Percentiles rank a stretch among this genome's conserved stretches.
These are phyloP conservation scores for Bryopsis sp. DNA, from an alignment of 139 green algal genomes.

Conservation along the genomic window DNA sequence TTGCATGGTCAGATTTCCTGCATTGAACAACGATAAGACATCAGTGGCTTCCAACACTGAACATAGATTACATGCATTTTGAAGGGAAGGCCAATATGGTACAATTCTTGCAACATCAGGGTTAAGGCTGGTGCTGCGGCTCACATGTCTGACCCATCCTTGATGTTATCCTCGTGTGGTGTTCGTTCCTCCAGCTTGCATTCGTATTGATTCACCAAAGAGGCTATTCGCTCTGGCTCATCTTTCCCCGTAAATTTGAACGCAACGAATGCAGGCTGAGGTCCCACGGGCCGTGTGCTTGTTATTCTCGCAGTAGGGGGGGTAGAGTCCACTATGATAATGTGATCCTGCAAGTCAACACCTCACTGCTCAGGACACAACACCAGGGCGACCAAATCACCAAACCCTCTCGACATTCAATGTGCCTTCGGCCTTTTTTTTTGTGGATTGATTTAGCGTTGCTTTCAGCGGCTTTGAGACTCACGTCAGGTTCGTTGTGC, in stretches of 20 bases:
- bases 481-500: no score
- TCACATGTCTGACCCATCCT: not conserved
- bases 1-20: not conserved
- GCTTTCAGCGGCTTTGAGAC: no score
- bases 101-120: not conserved
- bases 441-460: no score
- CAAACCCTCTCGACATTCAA: not conserved
- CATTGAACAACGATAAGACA: not conserved
- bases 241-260: slow-evolving; percentile 3
- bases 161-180: not conserved
- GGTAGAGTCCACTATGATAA: slow-evolving; percentile 7
- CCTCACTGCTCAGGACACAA: no score
- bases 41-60: not conserved
- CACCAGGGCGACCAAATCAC: not conserved
- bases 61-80: not conserved
- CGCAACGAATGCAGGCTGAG: not conserved
- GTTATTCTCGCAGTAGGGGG: not conserved
- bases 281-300: not conserved
- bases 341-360: slow-evolving; percentile 7
- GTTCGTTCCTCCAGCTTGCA: not conserved
- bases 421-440: not conserved
- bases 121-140: not conserved
- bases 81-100: not conserved
- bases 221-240: not conserved
- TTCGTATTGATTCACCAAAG: not conserved